Base-by-base conservation (phyloP, 805 yeast genomes). In the Blastobotrys attinorum region DNA sequence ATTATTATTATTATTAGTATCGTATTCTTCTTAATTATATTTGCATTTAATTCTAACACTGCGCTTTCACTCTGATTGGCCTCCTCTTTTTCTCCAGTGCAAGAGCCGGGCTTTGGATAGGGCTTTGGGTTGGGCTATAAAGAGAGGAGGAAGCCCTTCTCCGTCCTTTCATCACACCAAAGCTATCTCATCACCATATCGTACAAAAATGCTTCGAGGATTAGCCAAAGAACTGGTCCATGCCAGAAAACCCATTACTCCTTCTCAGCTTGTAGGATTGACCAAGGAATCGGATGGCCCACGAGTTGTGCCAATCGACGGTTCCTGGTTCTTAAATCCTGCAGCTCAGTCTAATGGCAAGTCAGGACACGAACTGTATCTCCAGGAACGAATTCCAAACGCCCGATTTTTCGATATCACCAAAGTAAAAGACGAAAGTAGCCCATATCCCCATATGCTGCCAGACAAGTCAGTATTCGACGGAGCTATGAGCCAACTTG, bases 391-490 rank as follows among this genome's bases (percentile, higher is more conserved):
- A 48, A 64, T 83, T 7, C 79, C 80, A 13, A 67, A 74, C 6
- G 73, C 96, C 0, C 77, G 78, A 3, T 86, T 72, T 62, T 83
- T 88, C 54, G 95, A 87, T 55, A 75, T 90, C 40, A 96, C 86
- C 52, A 75, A 65, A 18, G 65, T 85, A 42, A 76, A 76, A 43
- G 84, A 83, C 49, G 62, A 62, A 1, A 46, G 63, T 0, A 79
- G 86, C 11, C 67, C 73, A 15, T 89, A 74, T 56, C 97, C 98
- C 1, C 97, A 92, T 57, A 92, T 89, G 97, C 69, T 89, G 10
- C 97, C 97, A 1, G 62, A 71, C 4, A 58, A 67, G 22, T 65
- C 63, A 1, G 70, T 68, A 3, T 90, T 87, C 62, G 75, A 76
- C 41, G 38, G 55, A 3, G 71, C 75, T 4, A 55, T 64, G 54